These are phyloP conservation scores for Aphanocladium album DNA, from an alignment of 2,329 filamentous ascomycete genomes.

Conservation along the genomic window DNA sequence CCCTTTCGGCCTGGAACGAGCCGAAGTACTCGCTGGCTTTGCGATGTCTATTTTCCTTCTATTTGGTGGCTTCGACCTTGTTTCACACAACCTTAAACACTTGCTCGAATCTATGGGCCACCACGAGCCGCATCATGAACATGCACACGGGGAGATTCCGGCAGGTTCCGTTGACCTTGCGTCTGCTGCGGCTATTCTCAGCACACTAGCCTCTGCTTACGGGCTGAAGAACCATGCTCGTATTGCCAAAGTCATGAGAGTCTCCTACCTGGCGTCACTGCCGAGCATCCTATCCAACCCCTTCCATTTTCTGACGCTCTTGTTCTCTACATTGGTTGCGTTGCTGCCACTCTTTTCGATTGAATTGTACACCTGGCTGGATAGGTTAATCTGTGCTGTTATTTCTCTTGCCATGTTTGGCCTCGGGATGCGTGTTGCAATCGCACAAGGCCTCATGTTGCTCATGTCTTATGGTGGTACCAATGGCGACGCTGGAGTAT, in stretches of 20 bases:
- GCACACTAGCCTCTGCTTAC: conserved; percentile 81
- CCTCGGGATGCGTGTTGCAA: conserved; percentile 76
- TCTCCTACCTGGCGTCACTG: conserved; percentile 74
- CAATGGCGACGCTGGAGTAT: conserved; percentile 46
- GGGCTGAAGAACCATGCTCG: conserved; percentile 84
- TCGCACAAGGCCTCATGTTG: conserved; percentile 86
- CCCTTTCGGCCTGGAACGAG: conserved; percentile 86
- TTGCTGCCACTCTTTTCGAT: conserved; percentile 77
- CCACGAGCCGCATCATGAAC: conserved; percentile 69
- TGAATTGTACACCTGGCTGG: conserved; percentile 76
- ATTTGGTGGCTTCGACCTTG: conserved; percentile 95
- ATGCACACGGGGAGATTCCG: conserved; percentile 60
- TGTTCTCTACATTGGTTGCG: conserved; percentile 75
- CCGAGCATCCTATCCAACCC: conserved; percentile 90
- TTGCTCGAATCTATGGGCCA: conserved; percentile 60
- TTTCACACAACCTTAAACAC: conserved; percentile 91
- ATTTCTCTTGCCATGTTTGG: conserved; percentile 87
- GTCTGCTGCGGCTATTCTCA: conserved; percentile 72
- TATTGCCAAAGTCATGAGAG: conserved; percentile 86
- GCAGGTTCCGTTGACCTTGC: conserved; percentile 77
- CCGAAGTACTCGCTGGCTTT: conserved; percentile 91
- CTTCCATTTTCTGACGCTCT: conserved; percentile 88
- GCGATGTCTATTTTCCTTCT: conserved; percentile 92
- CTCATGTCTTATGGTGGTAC: conserved; percentile 74
- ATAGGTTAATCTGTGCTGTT: conserved; percentile 72